These are phyloP conservation scores for Cyamopsis tetragonoloba DNA, from an alignment of 306 rosid species.

Conservation along the genomic window DNA sequence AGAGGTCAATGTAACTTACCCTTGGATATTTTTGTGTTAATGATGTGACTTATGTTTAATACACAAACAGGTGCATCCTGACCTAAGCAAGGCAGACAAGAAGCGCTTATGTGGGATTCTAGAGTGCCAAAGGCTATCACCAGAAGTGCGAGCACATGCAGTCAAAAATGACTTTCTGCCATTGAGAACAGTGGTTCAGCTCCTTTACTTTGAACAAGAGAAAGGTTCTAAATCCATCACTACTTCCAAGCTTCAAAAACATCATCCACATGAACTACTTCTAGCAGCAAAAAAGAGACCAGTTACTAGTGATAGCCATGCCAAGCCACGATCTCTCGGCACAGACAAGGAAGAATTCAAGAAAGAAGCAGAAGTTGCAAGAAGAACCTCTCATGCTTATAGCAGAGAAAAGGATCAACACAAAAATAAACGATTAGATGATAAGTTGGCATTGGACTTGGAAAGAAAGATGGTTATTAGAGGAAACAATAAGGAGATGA, in stretches of 20 bases:
- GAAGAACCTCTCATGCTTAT: conserved; percentile 39
- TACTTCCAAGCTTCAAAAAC: conserved; percentile 32
- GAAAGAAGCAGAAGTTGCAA: conserved; percentile 36
- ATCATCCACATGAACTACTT: conserved; percentile 44
- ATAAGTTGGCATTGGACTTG: conserved; percentile 39
- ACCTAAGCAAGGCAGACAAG: conserved; percentile 63
- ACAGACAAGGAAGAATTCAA: conserved; percentile 42
- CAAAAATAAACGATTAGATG: conserved; percentile 40
- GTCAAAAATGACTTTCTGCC: conserved; percentile 82
- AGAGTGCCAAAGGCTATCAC: conserved; percentile 72
- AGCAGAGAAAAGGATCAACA: conserved; percentile 43
- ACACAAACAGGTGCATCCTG: conserved; percentile 61
- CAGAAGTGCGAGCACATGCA: conserved; percentile 66
- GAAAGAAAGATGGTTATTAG: conserved; percentile 45
- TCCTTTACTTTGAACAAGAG: conserved; percentile 77
- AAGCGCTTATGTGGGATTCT: conserved; percentile 61
- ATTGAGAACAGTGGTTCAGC: conserved; percentile 74
- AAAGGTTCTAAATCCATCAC: conserved; percentile 40
- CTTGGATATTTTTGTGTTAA: not conserved
- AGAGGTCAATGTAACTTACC: too few species aligned
- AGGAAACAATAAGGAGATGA: conserved; percentile 39
- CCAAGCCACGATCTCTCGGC: conserved; percentile 39
- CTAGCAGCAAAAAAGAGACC: conserved; percentile 43
- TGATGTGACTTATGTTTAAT: conserved; percentile 14
- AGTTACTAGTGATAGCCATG: conserved; percentile 34